Evolutionary conservation across 805 yeast species (phyloP).

Genomic region (Novakomyces olei): DNA sequence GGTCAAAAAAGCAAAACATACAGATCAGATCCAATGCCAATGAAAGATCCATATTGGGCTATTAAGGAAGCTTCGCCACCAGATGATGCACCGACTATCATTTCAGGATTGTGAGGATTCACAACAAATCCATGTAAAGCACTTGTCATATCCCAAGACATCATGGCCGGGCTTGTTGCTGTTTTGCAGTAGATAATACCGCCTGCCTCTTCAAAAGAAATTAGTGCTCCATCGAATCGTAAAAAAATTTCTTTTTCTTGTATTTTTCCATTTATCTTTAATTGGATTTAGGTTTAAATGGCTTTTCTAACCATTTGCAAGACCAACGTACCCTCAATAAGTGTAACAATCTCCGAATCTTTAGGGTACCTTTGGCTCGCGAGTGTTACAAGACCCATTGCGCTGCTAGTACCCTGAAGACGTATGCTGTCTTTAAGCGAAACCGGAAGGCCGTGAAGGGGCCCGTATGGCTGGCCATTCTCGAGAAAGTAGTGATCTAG

Average conservation of each 20-base stretch:
- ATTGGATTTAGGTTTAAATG: too few relatives aligned
- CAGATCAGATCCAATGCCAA: conserved; percentile 35
- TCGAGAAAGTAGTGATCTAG: conserved; percentile 27
- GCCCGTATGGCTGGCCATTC: conserved; percentile 36
- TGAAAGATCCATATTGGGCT: conserved; percentile 25
- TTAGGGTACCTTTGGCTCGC: conserved; percentile 20
- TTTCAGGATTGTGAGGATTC: conserved; percentile 27
- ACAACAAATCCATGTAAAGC: conserved; percentile 29
- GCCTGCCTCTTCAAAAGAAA: conserved; percentile 26
- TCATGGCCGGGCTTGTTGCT: conserved; percentile 30
- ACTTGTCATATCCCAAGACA: conserved; percentile 34
- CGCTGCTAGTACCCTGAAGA: conserved; percentile 31
- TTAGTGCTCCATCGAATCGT: too few relatives aligned
- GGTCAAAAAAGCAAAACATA: conserved; percentile 33
- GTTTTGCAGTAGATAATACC: conserved; percentile 45
- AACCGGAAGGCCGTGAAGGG: conserved; percentile 47
- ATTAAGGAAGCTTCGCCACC: conserved; percentile 31
- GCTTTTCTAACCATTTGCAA: too few relatives aligned
- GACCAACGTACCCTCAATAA: too few relatives aligned
- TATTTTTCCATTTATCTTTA: too few relatives aligned
- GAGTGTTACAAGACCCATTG: conserved; percentile 13
- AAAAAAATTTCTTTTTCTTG: too few relatives aligned
- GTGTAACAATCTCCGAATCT: conserved; percentile 26
- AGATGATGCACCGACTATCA: conserved; percentile 32
- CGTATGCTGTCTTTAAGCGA: conserved; percentile 46